Evolutionary conservation across 176 grass and related monocot genomes (phyloP), one percentile per base, ranked within the genome.

Genomic region (Carex kokanica): DNA sequence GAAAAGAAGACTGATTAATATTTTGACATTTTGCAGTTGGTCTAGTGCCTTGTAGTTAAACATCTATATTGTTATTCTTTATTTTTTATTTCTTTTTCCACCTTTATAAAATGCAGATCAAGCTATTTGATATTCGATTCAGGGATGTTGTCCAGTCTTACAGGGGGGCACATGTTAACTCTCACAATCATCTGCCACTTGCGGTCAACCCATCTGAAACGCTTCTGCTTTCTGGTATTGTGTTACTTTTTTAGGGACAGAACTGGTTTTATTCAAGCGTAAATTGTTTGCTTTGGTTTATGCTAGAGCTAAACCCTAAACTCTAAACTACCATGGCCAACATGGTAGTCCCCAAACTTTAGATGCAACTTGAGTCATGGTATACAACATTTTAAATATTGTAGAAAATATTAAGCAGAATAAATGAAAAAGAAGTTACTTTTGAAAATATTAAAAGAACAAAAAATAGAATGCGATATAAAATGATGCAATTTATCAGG

Each of bases 191-290:
- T 81, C 86, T 93, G 81, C 92, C 87, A 6, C 86, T 98, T 72
- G 92, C 66, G 74, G 86, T 94, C 43, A 88, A 98, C 78, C 90
- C 95, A 79, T 91, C 95, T 79, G 95, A 98, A 89, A 98, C 92
- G 52, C 81, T 98, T 74, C 61, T 98, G 88, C 80, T 93, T 57
- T 93, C 95, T 88, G 95, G 95, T 93, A 83, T 29, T 74, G 23
- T 12, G 83, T 69, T 84, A 62, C 68, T 54, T 82, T 65, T 38
- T 38, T 38, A 6, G 36, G 36, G 70, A 45, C 60, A 24, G 21
- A 69, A n/a, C 18, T 85, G 63, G 15, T 36, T 62, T 0, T 56
- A 31, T 31, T 5, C 11, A 51, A 60, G 11, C 74, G 12, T 11
- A 57, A 72, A 6, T 38, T 38, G 1, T 51, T 10, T 81, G 8